Percentiles rank a stretch among this genome's conserved stretches.
Conservation (phyloP, 2,329 filamentous ascomycete species). For the Botrytis galanthina region DNA sequence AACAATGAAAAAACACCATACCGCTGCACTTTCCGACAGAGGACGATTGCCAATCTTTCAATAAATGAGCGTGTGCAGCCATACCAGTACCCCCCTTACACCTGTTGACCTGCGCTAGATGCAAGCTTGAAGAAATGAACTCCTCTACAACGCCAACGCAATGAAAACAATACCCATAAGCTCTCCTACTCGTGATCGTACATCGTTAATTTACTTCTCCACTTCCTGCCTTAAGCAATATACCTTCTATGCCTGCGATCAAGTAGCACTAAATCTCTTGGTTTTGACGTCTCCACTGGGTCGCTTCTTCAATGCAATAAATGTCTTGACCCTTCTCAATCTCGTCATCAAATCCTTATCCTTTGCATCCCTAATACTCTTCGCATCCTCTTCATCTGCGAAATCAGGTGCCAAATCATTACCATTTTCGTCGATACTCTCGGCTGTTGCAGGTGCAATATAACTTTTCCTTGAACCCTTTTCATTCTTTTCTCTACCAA, state of each 20-base stretch:
- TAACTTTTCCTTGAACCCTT: slow-evolving; percentile 20
- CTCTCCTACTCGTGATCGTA: slow-evolving; percentile 4
- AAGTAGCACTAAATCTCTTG: slow-evolving; percentile 16
- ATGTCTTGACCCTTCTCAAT: slow-evolving; percentile 66
- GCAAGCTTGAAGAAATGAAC: background rate
- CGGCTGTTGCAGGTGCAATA: background rate
- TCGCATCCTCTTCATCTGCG: slow-evolving; percentile 40
- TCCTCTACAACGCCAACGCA: background rate
- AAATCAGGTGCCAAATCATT: slow-evolving; percentile 19
- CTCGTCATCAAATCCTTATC: slow-evolving; percentile 74
- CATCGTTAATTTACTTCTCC: background rate
- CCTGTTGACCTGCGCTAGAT: background rate
- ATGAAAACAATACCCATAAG: slow-evolving; percentile 1
- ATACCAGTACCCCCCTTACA: background rate
- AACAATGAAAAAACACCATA: background rate
- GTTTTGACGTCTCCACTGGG: slow-evolving; percentile 10
- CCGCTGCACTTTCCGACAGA: background rate
- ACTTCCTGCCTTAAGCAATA: background rate
- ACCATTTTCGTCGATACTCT: slow-evolving; percentile 17
- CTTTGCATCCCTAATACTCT: slow-evolving; percentile 52
- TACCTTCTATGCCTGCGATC: background rate
- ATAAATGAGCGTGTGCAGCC: background rate
- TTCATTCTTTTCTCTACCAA: slow-evolving; percentile 25
- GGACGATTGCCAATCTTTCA: background rate
- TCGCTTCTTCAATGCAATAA: slow-evolving; percentile 62